phyloP scores from a whole-genome alignment of 257 asterid species.

The Jaltomata sinuosa region DNA sequence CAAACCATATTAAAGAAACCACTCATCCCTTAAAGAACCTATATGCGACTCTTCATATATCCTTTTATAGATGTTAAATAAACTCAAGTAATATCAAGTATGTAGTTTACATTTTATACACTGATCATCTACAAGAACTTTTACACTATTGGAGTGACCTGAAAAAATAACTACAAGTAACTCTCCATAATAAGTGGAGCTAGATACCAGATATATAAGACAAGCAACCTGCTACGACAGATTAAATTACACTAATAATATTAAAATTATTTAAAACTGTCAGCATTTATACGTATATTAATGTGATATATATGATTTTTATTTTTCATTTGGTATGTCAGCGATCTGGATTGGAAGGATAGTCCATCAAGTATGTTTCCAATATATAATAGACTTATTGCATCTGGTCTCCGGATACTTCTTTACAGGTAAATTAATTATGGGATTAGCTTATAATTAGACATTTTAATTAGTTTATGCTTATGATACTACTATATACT shows the following conservation, averaged over 20 bases:
- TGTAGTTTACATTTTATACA: too few relatives aligned
- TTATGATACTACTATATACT: background rate
- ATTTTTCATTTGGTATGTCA: background rate
- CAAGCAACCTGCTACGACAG: background rate
- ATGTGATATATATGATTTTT: background rate
- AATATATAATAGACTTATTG: conserved; percentile 17
- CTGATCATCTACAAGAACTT: too few relatives aligned
- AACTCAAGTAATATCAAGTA: too few relatives aligned
- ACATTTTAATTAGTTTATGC: background rate
- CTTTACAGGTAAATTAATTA: conserved; percentile 18
- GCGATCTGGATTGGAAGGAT: conserved; percentile 19
- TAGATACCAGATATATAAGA: background rate
- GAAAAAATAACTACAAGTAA: too few relatives aligned
- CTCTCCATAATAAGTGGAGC: too few relatives aligned
- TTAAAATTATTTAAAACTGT: background rate
- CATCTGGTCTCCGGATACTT: conserved; percentile 31
- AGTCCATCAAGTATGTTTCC: conserved; percentile 31
- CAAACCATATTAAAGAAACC: too few relatives aligned
- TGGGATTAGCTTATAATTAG: background rate
- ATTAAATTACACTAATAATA: background rate
- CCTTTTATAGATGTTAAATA: too few relatives aligned
- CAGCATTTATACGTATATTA: too few relatives aligned
- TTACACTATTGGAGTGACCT: too few relatives aligned
- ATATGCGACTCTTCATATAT: too few relatives aligned
- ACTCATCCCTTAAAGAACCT: too few relatives aligned